Evolutionary conservation across 2,329 filamentous ascomycete species (phyloP).

Genomic region (Fusarium luffae): DNA sequence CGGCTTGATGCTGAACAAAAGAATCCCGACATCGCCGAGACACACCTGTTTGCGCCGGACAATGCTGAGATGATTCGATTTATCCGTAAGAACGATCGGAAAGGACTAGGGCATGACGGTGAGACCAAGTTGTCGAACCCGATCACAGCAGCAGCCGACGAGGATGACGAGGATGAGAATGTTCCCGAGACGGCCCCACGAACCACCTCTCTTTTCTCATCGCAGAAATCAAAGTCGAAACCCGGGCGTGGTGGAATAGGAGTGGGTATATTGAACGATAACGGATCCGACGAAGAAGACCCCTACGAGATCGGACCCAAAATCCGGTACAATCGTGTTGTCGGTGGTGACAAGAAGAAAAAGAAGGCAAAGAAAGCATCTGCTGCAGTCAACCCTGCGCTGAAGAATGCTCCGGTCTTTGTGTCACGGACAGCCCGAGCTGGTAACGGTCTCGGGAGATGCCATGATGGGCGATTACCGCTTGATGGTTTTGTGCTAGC

Average conservation of each 20-base stretch:
- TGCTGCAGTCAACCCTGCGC: slow-evolving; percentile 69
- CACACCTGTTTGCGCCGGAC: slow-evolving; percentile 86
- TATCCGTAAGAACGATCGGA: slow-evolving; percentile 72
- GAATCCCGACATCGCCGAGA: slow-evolving; percentile 55
- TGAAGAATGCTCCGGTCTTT: slow-evolving; percentile 78
- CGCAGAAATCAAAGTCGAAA: slow-evolving; percentile 63
- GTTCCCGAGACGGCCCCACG: slow-evolving; percentile 33
- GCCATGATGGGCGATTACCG: slow-evolving; percentile 84
- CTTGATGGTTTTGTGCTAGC: slow-evolving; percentile 83
- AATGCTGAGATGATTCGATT: slow-evolving; percentile 77
- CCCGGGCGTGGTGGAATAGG: slow-evolving; percentile 76
- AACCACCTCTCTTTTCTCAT: slow-evolving; percentile 34
- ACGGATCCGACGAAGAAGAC: slow-evolving; percentile 93
- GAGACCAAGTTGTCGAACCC: slow-evolving; percentile 62
- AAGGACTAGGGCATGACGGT: slow-evolving; percentile 75
- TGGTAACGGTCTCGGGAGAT: slow-evolving; percentile 63
- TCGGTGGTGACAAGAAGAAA: slow-evolving; percentile 86
- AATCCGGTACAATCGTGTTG: slow-evolving; percentile 85
- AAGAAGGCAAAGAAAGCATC: slow-evolving; percentile 68
- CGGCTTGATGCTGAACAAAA: slow-evolving; percentile 65
- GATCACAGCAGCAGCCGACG: slow-evolving; percentile 36
- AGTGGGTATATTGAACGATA: slow-evolving; percentile 90
- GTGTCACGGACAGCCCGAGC: slow-evolving; percentile 66
- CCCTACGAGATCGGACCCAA: slow-evolving; percentile 91
- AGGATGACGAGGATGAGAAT: slow-evolving; percentile 58